Conservation (phyloP, 306 rosid genomes). For the Castanea mollissima region DNA sequence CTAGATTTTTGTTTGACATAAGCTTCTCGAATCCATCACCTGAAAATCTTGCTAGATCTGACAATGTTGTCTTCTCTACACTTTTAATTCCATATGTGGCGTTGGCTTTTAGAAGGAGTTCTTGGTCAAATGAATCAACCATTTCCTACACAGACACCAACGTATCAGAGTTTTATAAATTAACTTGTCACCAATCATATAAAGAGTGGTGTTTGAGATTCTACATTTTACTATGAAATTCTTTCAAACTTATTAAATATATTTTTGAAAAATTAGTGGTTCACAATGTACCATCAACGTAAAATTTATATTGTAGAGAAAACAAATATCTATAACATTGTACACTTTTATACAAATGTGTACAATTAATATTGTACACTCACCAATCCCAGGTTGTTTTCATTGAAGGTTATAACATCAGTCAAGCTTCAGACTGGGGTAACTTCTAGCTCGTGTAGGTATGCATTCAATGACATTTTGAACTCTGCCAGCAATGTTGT, state of each 20-base stretch:
- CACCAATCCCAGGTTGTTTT: constrained; percentile 33
- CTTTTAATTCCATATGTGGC: constrained; percentile 20
- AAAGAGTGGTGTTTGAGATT: too few relatives aligned
- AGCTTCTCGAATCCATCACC: constrained; percentile 29
- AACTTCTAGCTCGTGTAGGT: constrained; percentile 38
- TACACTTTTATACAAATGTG: too few relatives aligned
- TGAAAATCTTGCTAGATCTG: constrained; percentile 12
- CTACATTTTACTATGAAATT: too few relatives aligned
- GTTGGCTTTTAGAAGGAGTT: constrained; percentile 15
- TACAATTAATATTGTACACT: not conserved
- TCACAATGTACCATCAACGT: too few relatives aligned
- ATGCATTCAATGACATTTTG: constrained; percentile 45
- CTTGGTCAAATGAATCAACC: constrained; percentile 13
- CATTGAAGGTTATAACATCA: constrained; percentile 55
- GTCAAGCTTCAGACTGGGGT: constrained; percentile 47
- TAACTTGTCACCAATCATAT: too few relatives aligned
- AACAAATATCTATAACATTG: too few relatives aligned
- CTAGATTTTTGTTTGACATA: constrained; percentile 27
- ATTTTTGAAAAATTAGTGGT: too few relatives aligned
- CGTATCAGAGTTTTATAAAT: too few relatives aligned
- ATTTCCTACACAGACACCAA: constrained; percentile 10
- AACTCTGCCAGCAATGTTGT: constrained; percentile 46
- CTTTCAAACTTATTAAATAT: too few relatives aligned
- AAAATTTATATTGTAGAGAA: too few relatives aligned
- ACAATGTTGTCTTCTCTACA: constrained; percentile 10